These are phyloP conservation scores for Stentor coeruleus DNA, from an alignment of 73 alveolate species.

Conservation along the genomic window DNA sequence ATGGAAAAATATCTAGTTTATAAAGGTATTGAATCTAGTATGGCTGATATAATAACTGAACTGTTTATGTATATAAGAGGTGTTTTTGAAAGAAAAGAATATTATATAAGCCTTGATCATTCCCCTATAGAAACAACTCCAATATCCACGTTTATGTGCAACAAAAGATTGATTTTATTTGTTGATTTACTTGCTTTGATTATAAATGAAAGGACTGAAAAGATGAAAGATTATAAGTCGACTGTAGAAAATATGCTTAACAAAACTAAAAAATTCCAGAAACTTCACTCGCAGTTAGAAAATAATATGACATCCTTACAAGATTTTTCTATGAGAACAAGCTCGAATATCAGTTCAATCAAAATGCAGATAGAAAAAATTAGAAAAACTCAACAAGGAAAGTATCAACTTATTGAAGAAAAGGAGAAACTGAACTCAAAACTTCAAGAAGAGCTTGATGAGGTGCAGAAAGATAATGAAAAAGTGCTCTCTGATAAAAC, in stretches of 20 bases:
- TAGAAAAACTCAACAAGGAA: neutral
- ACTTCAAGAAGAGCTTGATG: neutral
- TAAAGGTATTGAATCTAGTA: neutral
- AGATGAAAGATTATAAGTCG: neutral
- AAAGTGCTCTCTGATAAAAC: neutral
- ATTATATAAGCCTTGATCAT: neutral
- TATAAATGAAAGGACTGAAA: neutral
- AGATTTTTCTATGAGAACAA: constrained; percentile 11
- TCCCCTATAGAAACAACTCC: neutral
- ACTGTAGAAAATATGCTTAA: neutral
- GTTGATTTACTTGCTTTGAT: neutral
- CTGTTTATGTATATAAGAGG: constrained; percentile 14
- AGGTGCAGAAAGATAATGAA: constrained; percentile 14
- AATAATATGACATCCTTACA: constrained; percentile 5
- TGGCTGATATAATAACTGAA: constrained; percentile 18
- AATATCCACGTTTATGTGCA: neutral
- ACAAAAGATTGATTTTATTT: neutral
- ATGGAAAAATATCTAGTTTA: neutral
- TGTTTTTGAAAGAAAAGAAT: constrained; percentile 18
- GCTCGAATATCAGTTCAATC: neutral
- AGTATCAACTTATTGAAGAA: constrained; percentile 8
- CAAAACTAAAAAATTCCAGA: constrained; percentile 9
- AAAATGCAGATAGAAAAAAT: neutral
- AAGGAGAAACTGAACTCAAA: neutral
- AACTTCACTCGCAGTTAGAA: neutral